phyloP scores from a whole-genome alignment of 805 yeast genomes.

The Lipomyces yamanashiensis region DNA sequence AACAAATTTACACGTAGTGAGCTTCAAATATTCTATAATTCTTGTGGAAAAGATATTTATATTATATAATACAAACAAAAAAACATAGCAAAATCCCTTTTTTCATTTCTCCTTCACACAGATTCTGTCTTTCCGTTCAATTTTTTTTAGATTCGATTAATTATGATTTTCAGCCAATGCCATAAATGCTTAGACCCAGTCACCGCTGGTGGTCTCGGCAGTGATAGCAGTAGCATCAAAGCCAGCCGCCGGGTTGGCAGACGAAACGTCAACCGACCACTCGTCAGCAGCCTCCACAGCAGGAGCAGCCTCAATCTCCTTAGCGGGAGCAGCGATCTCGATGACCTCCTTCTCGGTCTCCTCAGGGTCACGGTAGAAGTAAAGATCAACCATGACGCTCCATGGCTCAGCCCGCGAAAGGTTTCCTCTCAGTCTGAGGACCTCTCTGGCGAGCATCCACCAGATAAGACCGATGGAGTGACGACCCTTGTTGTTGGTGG shows the following conservation, averaged over 20 bases:
- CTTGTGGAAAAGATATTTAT: conserved; percentile 11
- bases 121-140: conserved; percentile 15
- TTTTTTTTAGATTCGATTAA: conserved; percentile 5
- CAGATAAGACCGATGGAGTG: conserved; percentile 99
- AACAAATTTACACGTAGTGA: too few species aligned
- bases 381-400: conserved; percentile 99
- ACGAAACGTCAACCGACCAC: conserved; percentile 48
- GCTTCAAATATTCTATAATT: neutral
- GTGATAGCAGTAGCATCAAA: conserved; percentile 54
- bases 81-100: conserved; percentile 16
- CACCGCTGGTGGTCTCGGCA: conserved; percentile 38
- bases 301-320: conserved; percentile 68
- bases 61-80: conserved; percentile 11
- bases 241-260: conserved; percentile 63
- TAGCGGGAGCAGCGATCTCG: conserved; percentile 65
- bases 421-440: conserved; percentile 97
- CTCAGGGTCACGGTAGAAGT: conserved; percentile 99
- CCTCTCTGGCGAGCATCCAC: conserved; percentile 99
- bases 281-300: conserved; percentile 67
- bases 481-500: conserved; percentile 99
- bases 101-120: conserved; percentile 17
- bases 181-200: conserved; percentile 30
- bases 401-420: conserved; percentile 95
- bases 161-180: neutral
- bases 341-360: conserved; percentile 84